Conservation (phyloP, 345 rosid species). For the Garcia nutans region DNA sequence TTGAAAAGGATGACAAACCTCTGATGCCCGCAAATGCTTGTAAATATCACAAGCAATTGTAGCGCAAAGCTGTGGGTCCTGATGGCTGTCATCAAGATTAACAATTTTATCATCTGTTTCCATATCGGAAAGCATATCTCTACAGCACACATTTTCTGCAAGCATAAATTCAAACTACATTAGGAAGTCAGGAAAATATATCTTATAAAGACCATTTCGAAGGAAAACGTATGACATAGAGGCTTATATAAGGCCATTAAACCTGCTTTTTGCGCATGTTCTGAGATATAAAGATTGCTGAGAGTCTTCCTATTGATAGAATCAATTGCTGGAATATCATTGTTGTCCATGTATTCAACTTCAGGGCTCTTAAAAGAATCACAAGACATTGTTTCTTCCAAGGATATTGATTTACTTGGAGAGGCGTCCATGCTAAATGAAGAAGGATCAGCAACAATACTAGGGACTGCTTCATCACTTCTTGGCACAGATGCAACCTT, state of each 20-base stretch:
- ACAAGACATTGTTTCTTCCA: slow-evolving; percentile 77
- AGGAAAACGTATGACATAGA: neutral
- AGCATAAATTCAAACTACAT: slow-evolving; percentile 4
- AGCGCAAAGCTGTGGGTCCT: slow-evolving; percentile 84
- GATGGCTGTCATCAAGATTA: slow-evolving; percentile 51
- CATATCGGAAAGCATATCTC: slow-evolving; percentile 52
- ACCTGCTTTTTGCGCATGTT: slow-evolving; percentile 47
- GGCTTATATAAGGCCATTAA: neutral
- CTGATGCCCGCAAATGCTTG: slow-evolving; percentile 63
- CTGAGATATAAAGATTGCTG: slow-evolving; percentile 72
- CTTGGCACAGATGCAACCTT: slow-evolving; percentile 36
- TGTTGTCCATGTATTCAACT: slow-evolving; percentile 68
- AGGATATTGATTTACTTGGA: slow-evolving; percentile 58
- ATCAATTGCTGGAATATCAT: slow-evolving; percentile 45
- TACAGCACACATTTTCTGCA: slow-evolving; percentile 60
- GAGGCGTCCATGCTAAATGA: slow-evolving; percentile 43
- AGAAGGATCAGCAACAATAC: slow-evolving; percentile 23
- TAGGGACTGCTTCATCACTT: slow-evolving; percentile 29
- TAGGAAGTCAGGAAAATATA: neutral
- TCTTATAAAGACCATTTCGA: neutral
- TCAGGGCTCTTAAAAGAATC: slow-evolving; percentile 87
- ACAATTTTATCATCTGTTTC: slow-evolving; percentile 45
- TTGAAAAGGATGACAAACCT: slow-evolving; percentile 42
- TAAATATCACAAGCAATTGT: slow-evolving; percentile 55
- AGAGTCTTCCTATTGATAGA: slow-evolving; percentile 70